A percentile compares a stretch with the other conserved stretches of the same genome.
Evolutionary conservation across 768 basidiomycete genomes (phyloP).

Genomic region (Hygrophorus russula): DNA sequence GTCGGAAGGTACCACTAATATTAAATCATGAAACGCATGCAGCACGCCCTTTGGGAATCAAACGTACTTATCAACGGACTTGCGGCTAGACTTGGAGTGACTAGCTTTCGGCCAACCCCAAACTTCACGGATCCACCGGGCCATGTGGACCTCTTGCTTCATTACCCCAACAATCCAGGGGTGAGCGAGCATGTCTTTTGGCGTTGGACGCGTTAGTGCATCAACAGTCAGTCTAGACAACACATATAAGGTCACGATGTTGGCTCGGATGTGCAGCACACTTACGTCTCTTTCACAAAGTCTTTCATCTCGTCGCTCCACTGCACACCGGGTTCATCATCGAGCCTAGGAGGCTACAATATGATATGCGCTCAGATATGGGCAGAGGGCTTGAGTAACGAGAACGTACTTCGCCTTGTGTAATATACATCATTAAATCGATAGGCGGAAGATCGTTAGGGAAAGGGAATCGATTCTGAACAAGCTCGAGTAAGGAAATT

Average conservation of each 20-base stretch:
- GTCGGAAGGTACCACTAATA: too few relatives aligned
- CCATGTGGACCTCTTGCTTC: constrained; percentile 82
- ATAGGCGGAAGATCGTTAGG: constrained; percentile 87
- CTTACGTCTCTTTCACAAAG: constrained; percentile 79
- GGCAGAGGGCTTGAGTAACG: neutral
- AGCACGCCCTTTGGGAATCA: too few relatives aligned
- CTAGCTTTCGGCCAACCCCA: constrained; percentile 60
- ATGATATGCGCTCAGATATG: constrained; percentile 1
- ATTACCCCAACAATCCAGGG: constrained; percentile 73
- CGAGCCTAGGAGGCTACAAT: constrained; percentile 65
- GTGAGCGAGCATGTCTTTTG: constrained; percentile 73
- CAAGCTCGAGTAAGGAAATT: constrained; percentile 86
- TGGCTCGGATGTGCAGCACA: constrained; percentile 7
- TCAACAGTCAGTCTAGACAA: constrained; percentile 57
- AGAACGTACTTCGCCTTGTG: constrained; percentile 55
- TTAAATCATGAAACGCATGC: too few relatives aligned
- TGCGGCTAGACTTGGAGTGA: constrained; percentile 18
- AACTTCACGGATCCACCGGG: constrained; percentile 75
- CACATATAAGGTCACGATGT: constrained; percentile 7
- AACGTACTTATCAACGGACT: constrained; percentile 33
- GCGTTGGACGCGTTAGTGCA: constrained; percentile 59
- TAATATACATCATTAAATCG: constrained; percentile 87
- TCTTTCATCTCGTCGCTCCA: constrained; percentile 88
- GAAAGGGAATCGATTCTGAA: constrained; percentile 92
- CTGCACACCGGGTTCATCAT: constrained; percentile 55